Conservation (phyloP, 495 filamentous ascomycete species). For the Daldinia grandis region DNA sequence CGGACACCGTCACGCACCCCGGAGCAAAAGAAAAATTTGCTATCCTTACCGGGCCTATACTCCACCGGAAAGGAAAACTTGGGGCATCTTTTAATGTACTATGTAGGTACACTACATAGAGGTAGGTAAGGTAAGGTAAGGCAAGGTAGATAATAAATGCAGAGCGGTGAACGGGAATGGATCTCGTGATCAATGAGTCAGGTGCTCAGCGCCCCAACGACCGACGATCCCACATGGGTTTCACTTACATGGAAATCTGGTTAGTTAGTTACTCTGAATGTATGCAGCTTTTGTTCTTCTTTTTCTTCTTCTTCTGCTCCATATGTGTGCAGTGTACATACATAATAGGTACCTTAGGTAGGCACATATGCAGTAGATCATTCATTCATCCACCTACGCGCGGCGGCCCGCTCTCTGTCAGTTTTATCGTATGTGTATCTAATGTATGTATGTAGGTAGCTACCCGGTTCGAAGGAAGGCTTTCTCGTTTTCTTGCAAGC, state of each 20-base stretch:
- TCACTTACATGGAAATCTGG: conserved; percentile 1
- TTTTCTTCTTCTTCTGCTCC: not conserved
- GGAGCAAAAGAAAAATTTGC: not conserved
- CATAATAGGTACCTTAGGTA: not conserved
- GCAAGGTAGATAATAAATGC: not conserved
- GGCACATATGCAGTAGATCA: conserved; percentile 12
- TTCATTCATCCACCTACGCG: not conserved
- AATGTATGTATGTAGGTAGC: too few species aligned
- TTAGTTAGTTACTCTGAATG: too few species aligned
- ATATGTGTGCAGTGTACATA: not conserved
- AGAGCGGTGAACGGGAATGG: conserved; percentile 32
- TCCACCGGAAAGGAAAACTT: conserved; percentile 18
- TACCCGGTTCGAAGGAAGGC: conserved; percentile 26
- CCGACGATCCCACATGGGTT: conserved; percentile 28
- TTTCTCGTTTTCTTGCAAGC: conserved; percentile 5
- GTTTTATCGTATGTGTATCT: conserved; percentile 31
- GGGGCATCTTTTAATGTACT: not conserved
- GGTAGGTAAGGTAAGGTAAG: too few species aligned
- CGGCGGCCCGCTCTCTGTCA: conserved; percentile 10
- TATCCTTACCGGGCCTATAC: not conserved
- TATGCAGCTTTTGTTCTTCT: too few species aligned
- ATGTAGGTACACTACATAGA: too few species aligned
- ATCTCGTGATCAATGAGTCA: conserved; percentile 40
- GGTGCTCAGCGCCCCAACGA: conserved; percentile 29
- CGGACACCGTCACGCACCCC: not conserved